Evolutionary conservation across 2,329 filamentous ascomycete genomes (phyloP), one percentile per base, ranked within the genome.

Genomic region (Cladosporium phlei): DNA sequence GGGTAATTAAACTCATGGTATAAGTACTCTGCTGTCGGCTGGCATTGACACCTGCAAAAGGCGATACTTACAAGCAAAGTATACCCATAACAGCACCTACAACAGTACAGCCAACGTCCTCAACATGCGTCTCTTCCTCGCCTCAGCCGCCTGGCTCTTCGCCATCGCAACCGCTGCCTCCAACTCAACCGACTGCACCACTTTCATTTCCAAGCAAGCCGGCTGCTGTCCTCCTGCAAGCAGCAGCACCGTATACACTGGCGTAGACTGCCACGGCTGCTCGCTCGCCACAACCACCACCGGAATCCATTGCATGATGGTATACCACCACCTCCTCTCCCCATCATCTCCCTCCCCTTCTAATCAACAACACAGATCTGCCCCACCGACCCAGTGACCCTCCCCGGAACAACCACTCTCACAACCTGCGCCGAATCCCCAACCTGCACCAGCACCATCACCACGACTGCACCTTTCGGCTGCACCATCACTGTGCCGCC

Each of bases 191-290:
- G 17, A 11, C 32, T 42, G 44, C 22, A 38, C 35, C 6, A 42
- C 44, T 8, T 34, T 38, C n/a, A 20, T 44, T 17, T n/a, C 34
- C 6, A 12, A 40, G 21, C 11, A 19, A 7, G 12, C 27, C 25
- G n/a, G 19, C 11, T 52, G 50, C 43, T 49, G 50, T 22, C 24
- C 28, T 5, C 25, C 38, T 8, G 19, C 35, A 10, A 25, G 34
- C 19, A 24, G 34, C 14, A 19, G 39, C 21, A 50, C 44, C 4
- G 25, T 24, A 24, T 48, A 43, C 9, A 28, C 43, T 5, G 47
- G 47, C 30, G 30, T 35, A 27, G 30, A 50, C 38, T 52, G 50
- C 27, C 20, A 21, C 2, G 43, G 47, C 43, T 52, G 50, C 29
- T n/a, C 29, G 2, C 19, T 47, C 1, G 19, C 19, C 12, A 39